Evolutionary conservation across 2,329 filamentous ascomycete species (phyloP), one percentile per base, ranked within the genome.

Genomic region (Diaporthe batatas): DNA sequence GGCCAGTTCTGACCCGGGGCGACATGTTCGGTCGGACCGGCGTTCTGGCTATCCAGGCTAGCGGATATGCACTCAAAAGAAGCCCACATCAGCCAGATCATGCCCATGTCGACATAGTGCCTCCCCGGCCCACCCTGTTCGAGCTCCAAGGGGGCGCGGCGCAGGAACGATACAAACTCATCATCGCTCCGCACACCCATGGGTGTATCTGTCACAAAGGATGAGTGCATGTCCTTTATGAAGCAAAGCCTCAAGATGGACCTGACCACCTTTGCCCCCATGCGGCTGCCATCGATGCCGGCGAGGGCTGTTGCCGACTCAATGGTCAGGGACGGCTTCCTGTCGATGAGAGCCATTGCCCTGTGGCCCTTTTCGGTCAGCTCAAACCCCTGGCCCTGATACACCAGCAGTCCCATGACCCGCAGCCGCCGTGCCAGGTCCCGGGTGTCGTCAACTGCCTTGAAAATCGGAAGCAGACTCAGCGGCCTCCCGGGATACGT

Each of bases 11-110:
- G 4, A 5, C 16, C 53, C 4, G 53, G 53, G 2, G 2, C 1
- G 6, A 21, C 3, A 7, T 1, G 3, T 21, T 7, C 16, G 3
- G 14, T 1, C 10, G 23, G 6, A 18, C 21, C 10, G 3, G 14
- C 2, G 16, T 25, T 23, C 2, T 4, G 14, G 16, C 4, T 1
- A 16, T 18, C 4, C 2, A 21, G 2, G 1, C 18, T 5, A 18
- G 3, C 18, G 14, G 12, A 29, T 7, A 34, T 6, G 7, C 3
- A 21, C 53, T 55, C 53, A 6, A 55, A 55, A 2, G 29, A 6
- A 3, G 16, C 16, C 53, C 53, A 55, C 25, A 34, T 55, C 53
- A 55, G 25, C 53, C 53, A 55, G 16, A 34, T 21, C 29, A 55
- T 14, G 29, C 53, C 53, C 16, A 14, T 16, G 29, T 21, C 29